Evolutionary conservation across 768 basidiomycete genomes (phyloP).

Genomic region (Tephrocybe sp.): DNA sequence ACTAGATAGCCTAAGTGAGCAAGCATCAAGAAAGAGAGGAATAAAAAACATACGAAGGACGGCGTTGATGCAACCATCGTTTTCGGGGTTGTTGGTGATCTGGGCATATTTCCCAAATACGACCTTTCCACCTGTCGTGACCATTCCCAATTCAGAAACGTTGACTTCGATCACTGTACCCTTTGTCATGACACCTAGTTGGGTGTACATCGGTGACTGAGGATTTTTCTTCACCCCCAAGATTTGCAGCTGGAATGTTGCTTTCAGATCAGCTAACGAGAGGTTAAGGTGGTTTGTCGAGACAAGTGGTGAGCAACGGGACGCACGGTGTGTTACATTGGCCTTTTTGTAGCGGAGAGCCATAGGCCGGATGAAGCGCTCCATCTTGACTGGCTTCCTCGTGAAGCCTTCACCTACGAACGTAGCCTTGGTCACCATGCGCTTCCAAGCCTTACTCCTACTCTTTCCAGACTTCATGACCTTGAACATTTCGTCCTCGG

Average conservation of each 20-base stretch:
- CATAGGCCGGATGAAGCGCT: conserved; percentile 97
- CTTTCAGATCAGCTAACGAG: conserved; percentile 92
- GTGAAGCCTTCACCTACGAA: conserved; percentile 99
- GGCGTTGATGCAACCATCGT: conserved; percentile 95
- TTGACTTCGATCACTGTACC: conserved; percentile 99
- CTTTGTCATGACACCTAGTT: conserved; percentile 96
- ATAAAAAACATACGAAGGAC: conserved; percentile 69
- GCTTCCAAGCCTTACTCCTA: conserved; percentile 97
- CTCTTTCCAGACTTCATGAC: conserved; percentile 97
- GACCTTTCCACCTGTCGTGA: conserved; percentile 94
- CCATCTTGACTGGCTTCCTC: conserved; percentile 98
- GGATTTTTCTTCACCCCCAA: conserved; percentile 99
- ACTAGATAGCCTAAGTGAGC: conserved; percentile 19
- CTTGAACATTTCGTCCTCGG: conserved; percentile 99
- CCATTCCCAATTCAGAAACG: conserved; percentile 97
- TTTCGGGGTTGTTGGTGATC: conserved; percentile 93
- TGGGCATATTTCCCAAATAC: conserved; percentile 94
- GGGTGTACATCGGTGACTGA: conserved; percentile 97
- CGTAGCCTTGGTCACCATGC: conserved; percentile 99
- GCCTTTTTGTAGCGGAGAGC: conserved; percentile 97
- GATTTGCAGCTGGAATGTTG: conserved; percentile 98
- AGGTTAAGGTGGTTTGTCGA: conserved; percentile 1
- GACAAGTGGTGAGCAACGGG: not conserved
- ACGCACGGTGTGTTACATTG: conserved; percentile 96
- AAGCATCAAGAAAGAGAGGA: not conserved